Evolutionary conservation across 1,284 basidiomycete species (phyloP), one percentile per base, ranked within the genome.

Genomic region (Marasmius oreades): DNA sequence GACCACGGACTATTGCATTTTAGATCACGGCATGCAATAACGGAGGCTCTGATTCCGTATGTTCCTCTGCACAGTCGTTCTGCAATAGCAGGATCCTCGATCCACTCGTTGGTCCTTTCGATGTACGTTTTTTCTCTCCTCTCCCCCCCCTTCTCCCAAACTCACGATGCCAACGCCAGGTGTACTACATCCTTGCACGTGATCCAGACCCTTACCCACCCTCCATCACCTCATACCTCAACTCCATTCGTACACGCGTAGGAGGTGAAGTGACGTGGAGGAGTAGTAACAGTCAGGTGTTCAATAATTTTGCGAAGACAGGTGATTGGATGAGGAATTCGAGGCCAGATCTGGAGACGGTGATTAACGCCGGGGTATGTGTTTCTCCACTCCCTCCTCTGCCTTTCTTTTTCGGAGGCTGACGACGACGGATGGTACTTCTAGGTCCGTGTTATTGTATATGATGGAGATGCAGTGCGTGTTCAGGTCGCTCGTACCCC

Each of bases 241-340:
- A 66, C 36, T 61, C 69, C 45, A 58, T 75, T 66, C 57, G 71
- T 42, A 62, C 70, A 3, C 68, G 66, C 59, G 80, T 84, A 51
- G 83, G 83, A 26, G 80, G 80, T 1, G 76, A 83, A 62, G 66
- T 68, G 8, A 72, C 66, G 1, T 85, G 82, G 80, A 57, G 69
- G 36, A 66, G 73, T 59, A 74, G 74, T 1, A 84, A 75, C 64
- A 46, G 64, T 31, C 60, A 70, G 5, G 77, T 86, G 2, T 85
- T 83, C 62, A 62, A 62, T 55, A 82, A 85, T 62, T 86, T 87
- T 59, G 78, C 79, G 2, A 60, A 63, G 8, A 5, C 36, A 74
- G 84, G 83, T 28, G 84, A 86, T 57, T 85, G 82, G 83, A 85
- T 85, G 83, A 72, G 77, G 46, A 84, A 78, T 64, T 81, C 79